Percentiles rank a stretch among this genome's conserved stretches.
phyloP scores from a whole-genome alignment of 192 early-diverging fungal species.

The Chytriomyces sp. region DNA sequence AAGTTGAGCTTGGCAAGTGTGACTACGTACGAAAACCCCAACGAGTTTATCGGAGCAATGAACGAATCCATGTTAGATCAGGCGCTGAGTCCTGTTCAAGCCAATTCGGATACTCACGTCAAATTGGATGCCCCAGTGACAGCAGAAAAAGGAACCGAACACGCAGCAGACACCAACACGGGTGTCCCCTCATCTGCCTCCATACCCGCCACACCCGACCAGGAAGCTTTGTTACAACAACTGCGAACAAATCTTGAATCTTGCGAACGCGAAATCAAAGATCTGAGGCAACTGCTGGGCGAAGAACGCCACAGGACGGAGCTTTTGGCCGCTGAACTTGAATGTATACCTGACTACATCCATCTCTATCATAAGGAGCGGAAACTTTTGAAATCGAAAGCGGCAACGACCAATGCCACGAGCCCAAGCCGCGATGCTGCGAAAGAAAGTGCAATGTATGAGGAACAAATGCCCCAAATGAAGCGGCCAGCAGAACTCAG shows the following conservation, averaged over 20 bases:
- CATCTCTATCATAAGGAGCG: slow-evolving; percentile 29
- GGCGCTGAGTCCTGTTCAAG: not conserved
- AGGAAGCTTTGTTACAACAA: not conserved
- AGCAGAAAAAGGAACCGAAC: not conserved
- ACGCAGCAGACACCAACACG: not conserved
- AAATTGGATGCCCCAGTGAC: not conserved
- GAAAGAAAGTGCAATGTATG: not conserved
- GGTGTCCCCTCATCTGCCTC: not conserved
- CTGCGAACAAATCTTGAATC: not conserved
- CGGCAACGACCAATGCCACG: not conserved
- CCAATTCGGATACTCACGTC: not conserved
- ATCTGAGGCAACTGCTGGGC: not conserved
- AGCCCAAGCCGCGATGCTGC: not conserved
- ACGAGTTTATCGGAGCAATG: slow-evolving; percentile 1
- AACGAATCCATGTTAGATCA: not conserved
- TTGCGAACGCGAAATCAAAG: slow-evolving; percentile 1
- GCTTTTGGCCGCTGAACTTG: slow-evolving; percentile 26
- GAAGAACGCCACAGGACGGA: slow-evolving; percentile 31
- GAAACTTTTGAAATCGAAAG: slow-evolving; percentile 11
- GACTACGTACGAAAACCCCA: not conserved
- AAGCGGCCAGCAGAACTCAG: not conserved
- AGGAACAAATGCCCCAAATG: not conserved
- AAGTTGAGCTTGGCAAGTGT: not conserved
- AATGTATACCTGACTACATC: slow-evolving; percentile 31
- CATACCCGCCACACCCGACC: not conserved